Percentiles rank a stretch among this genome's conserved stretches.
Conservation (phyloP, 306 rosid genomes). For the Senna siamea region DNA sequence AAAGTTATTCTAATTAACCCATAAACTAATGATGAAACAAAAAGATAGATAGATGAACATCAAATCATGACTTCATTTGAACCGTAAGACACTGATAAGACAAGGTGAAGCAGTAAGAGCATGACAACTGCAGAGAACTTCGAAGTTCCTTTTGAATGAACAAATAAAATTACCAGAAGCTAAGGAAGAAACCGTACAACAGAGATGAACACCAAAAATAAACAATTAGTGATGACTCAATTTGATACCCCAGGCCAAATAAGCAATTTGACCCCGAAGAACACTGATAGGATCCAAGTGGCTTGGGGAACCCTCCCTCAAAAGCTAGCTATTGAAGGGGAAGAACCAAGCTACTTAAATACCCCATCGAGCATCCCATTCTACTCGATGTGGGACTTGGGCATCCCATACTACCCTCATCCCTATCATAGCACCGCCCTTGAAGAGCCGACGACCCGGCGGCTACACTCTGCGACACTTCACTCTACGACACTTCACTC, state of each 20-base stretch:
- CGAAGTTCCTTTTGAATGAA: slow-evolving; percentile 9
- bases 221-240: neutral
- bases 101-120: slow-evolving; percentile 16
- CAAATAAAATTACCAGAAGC: neutral
- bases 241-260: neutral
- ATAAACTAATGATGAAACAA: neutral
- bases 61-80: slow-evolving; percentile 24
- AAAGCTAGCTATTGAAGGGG: too few relatives aligned
- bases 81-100: neutral
- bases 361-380: too few relatives aligned
- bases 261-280: neutral
- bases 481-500: too few relatives aligned
- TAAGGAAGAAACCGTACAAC: slow-evolving; percentile 13
- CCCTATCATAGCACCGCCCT: too few relatives aligned
- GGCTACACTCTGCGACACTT: too few relatives aligned
- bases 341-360: too few relatives aligned
- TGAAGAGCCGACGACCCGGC: too few relatives aligned
- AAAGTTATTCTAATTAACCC: neutral
- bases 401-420: too few relatives aligned
- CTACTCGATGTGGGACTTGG: too few relatives aligned
- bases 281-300: too few relatives aligned
- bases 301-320: too few relatives aligned
- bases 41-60: slow-evolving; percentile 1
- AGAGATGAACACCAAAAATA: neutral
- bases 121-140: neutral